These are phyloP conservation scores for Phytophthora parvispora DNA, from an alignment of 352 stramenopile species.

Conservation along the genomic window DNA sequence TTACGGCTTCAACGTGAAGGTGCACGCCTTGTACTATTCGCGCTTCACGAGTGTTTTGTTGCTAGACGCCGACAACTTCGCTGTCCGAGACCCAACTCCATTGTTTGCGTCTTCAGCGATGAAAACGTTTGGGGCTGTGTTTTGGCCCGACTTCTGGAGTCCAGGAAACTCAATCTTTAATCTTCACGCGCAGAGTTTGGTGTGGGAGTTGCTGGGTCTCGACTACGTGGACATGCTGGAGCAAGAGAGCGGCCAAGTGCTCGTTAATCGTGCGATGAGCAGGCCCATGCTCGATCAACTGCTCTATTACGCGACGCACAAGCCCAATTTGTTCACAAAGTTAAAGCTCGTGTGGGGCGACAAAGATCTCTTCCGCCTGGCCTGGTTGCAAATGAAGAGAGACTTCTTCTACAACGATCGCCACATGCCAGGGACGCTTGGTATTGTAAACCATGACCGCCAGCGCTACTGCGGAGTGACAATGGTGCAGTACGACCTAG, in stretches of 20 bases:
- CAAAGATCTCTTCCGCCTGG: conserved; percentile 68
- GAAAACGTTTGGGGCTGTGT: conserved; percentile 46
- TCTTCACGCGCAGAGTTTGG: conserved; percentile 61
- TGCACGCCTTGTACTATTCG: conserved; percentile 64
- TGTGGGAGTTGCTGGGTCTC: conserved; percentile 58
- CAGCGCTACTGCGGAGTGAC: conserved; percentile 56
- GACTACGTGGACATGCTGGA: conserved; percentile 60
- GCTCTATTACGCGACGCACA: conserved; percentile 56
- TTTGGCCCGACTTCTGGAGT: conserved; percentile 66
- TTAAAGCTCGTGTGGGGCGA: conserved; percentile 65
- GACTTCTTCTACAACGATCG: conserved; percentile 51
- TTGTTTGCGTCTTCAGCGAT: conserved; percentile 46
- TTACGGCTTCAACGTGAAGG: conserved; percentile 60
- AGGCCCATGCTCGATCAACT: conserved; percentile 51
- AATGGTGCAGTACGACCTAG: conserved; percentile 63
- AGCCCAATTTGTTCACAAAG: conserved; percentile 55
- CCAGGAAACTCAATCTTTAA: conserved; percentile 69
- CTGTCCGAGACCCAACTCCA: conserved; percentile 45
- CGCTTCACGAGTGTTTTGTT: conserved; percentile 56
- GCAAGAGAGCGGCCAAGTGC: conserved; percentile 63
- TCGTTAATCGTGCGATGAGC: conserved; percentile 45
- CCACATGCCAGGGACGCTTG: conserved; percentile 49
- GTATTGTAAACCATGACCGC: conserved; percentile 44
- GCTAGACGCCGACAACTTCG: conserved; percentile 65
- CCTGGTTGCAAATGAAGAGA: conserved; percentile 47